These are phyloP conservation scores for Bipolaris victoriae DNA, from an alignment of 2,329 filamentous ascomycete genomes.

Conservation along the genomic window DNA sequence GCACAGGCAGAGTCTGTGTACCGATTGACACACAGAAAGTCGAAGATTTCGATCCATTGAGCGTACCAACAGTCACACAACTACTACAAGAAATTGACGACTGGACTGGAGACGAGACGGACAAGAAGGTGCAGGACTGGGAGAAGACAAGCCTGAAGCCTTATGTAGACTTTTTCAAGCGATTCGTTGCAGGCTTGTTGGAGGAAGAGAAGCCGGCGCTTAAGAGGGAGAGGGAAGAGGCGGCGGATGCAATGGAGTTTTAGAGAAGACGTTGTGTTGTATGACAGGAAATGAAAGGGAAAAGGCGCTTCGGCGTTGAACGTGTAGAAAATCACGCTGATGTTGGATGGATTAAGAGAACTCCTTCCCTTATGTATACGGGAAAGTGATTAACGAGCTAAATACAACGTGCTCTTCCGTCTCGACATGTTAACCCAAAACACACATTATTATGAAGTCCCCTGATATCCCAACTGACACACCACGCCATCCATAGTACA, in stretches of 20 bases:
- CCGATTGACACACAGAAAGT: slow-evolving; percentile 80
- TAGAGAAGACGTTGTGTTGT: slow-evolving; percentile 39
- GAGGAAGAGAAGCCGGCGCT: slow-evolving; percentile 67
- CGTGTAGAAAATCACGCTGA: not conserved
- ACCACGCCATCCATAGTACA: slow-evolving; percentile 67
- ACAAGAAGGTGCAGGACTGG: slow-evolving; percentile 75
- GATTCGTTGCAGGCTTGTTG: slow-evolving; percentile 78
- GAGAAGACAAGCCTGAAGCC: slow-evolving; percentile 96
- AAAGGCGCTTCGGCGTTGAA: not conserved
- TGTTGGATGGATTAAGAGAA: not conserved
- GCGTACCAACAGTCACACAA: slow-evolving; percentile 85
- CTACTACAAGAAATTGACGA: slow-evolving; percentile 85
- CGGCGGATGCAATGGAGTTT: slow-evolving; percentile 68
- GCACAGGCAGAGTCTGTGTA: slow-evolving; percentile 92
- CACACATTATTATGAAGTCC: not conserved
- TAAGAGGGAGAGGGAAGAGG: slow-evolving; percentile 63
- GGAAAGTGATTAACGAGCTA: not conserved
- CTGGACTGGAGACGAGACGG: slow-evolving; percentile 64
- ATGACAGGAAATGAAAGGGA: not conserved
- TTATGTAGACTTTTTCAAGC: slow-evolving; percentile 87
- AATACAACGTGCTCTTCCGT: not conserved
- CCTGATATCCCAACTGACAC: slow-evolving; percentile 23
- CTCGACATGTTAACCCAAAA: not conserved
- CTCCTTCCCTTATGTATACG: not conserved
- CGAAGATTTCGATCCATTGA: slow-evolving; percentile 84